Conservation (phyloP, 306 rosid species). For the Argentina anserina region DNA sequence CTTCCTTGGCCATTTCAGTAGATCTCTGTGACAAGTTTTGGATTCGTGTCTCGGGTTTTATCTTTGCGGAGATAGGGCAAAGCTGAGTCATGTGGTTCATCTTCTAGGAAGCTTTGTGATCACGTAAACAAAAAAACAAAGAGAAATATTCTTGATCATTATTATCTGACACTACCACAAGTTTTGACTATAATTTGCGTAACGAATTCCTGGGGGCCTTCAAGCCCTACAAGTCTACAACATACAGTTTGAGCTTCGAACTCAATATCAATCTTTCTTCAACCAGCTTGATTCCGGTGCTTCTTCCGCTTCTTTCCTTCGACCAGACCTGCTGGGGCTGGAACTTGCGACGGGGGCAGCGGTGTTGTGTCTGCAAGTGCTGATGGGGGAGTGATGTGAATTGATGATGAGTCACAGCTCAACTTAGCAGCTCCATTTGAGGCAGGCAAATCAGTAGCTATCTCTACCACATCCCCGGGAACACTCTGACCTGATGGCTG, state of each 20-base stretch:
- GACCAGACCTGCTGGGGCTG: conserved; percentile 4
- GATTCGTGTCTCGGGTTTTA: background rate
- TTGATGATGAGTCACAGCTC: background rate
- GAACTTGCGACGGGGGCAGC: conserved; percentile 8
- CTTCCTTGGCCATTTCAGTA: background rate
- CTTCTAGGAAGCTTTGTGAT: background rate
- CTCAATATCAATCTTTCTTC: too few relatives aligned
- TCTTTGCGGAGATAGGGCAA: background rate
- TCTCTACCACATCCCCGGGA: background rate
- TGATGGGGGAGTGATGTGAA: background rate
- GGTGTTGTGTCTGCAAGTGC: background rate
- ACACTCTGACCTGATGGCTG: conserved; percentile 1
- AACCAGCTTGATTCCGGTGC: conserved; percentile 9
- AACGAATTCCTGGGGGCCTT: background rate
- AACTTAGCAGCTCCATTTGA: background rate
- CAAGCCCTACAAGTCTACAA: background rate
- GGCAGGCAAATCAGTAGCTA: background rate
- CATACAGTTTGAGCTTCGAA: background rate
- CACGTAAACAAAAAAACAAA: background rate
- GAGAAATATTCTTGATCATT: background rate
- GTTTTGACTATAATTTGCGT: background rate
- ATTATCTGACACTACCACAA: background rate
- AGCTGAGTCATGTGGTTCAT: background rate
- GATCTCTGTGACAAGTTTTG: background rate
- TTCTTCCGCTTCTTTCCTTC: conserved; percentile 20